Evolutionary conservation across 495 filamentous ascomycete genomes (phyloP), one percentile per base, ranked within the genome.

Genomic region (Podospora australis): DNA sequence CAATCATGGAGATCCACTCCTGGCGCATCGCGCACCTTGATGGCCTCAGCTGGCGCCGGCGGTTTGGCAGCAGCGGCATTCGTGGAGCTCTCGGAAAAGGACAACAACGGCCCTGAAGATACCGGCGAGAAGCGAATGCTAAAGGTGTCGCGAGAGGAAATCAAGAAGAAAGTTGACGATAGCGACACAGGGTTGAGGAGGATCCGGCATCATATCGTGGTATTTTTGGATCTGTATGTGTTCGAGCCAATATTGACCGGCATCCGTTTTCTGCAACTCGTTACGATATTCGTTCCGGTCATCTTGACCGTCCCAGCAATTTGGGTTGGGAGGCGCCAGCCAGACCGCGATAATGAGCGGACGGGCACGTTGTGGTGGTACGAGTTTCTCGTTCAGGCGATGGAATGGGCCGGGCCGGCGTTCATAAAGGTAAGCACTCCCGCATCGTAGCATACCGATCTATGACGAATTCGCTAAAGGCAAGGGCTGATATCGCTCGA

Each of bases 341-440:
- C 75, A 3, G 69, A 77, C n/a, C 74, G 72, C 34, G 79, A 83
- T 54, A 78, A 82, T 46, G 84, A 90, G 62, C 77, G 86, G 36
- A 70, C 68, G 14, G 94, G 92, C 14, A 88, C 90, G 9, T 53
- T 97, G 10, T 95, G 88, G 90, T 99, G 92, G 94, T 97, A 96
- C 71, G 73, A 69, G 1, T 95, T 96, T 60, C 64, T 99, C 32
- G 88, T 97, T 5, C 78, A 74, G 44, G 74, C 83, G 2, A 96
- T 99, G 94, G 94, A 99, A 66, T 78, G 82, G 50, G 89, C 90
- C 26, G 94, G 94, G 5, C 90, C 94, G 26, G 90, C 94, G 0
- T 99, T 97, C 59, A 97, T 99, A 70, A 99, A 99, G 81, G 90
- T 92, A 68, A n/a, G n/a, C n/a, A n/a, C n/a, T n/a, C n/a, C n/a